Evolutionary conservation across 2,329 filamentous ascomycete species (phyloP).

Genomic region (Diaporthe velutina): DNA sequence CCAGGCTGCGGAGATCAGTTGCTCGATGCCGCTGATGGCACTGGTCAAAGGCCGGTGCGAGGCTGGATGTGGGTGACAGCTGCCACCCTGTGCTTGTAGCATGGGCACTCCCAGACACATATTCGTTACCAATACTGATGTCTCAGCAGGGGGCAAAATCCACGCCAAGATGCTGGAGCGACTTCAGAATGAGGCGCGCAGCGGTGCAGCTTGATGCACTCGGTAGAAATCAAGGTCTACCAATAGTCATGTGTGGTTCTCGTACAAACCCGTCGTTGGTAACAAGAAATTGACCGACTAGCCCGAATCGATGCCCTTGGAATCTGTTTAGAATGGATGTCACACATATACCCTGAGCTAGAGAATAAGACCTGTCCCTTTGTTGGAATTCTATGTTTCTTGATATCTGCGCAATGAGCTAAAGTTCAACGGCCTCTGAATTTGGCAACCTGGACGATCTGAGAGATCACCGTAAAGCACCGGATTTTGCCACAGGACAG

Average conservation of each 20-base stretch:
- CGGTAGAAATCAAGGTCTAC: neutral
- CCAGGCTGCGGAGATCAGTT: conserved; percentile 64
- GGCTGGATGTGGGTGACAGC: conserved; percentile 55
- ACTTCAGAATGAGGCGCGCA: conserved; percentile 48
- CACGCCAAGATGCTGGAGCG: conserved; percentile 60
- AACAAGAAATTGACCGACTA: accelerated
- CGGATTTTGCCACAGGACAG: neutral
- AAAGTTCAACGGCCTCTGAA: neutral
- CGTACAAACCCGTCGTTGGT: neutral
- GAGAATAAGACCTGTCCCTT: neutral
- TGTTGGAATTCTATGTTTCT: neutral
- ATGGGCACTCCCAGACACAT: neutral
- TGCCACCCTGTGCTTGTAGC: too few relatives aligned
- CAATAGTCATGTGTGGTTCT: neutral
- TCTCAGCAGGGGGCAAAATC: conserved; percentile 49
- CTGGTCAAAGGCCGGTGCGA: conserved; percentile 66
- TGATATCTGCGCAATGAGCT: neutral
- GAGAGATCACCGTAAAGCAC: too few relatives aligned
- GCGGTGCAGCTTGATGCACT: neutral
- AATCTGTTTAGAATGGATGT: neutral
- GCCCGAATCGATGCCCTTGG: neutral
- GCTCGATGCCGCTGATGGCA: conserved; percentile 63
- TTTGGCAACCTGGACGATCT: too few relatives aligned
- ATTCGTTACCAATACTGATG: neutral
- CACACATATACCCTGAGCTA: neutral